phyloP scores from a whole-genome alignment of 2,329 filamentous ascomycete species.

The Myriosclerotinia scirpicola region DNA sequence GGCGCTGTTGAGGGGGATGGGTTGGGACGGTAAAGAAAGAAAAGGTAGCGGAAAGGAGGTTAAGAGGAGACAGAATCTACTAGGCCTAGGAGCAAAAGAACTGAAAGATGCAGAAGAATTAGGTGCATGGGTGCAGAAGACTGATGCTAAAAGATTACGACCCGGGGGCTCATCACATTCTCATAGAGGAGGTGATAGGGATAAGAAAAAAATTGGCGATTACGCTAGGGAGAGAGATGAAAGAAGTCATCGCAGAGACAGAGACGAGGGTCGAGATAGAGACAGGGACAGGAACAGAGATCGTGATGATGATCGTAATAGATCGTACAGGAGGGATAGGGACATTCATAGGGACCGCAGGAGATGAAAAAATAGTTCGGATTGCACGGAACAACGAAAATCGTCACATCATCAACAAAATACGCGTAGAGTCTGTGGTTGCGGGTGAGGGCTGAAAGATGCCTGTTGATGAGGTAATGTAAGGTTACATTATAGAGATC shows the following conservation, averaged over 20 bases:
- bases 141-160: constrained; percentile 53
- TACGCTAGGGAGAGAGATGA: constrained; percentile 46
- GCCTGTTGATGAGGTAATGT: not conserved
- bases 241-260: constrained; percentile 41
- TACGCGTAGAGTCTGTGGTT: not conserved
- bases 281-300: constrained; percentile 38
- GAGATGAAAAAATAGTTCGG: constrained; percentile 13
- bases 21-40: constrained; percentile 74
- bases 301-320: constrained; percentile 23
- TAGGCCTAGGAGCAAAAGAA: constrained; percentile 88
- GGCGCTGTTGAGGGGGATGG: constrained; percentile 87
- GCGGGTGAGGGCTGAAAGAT: no score
- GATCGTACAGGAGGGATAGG: constrained; percentile 34
- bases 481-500: not conserved
- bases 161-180: constrained; percentile 37
- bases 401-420: not conserved
- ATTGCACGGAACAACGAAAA: constrained; percentile 16
- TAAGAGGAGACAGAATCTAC: constrained; percentile 72
- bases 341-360: constrained; percentile 34
- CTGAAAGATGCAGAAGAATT: constrained; percentile 70
- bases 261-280: constrained; percentile 40
- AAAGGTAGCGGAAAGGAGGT: constrained; percentile 60
- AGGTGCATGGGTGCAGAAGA: constrained; percentile 75
- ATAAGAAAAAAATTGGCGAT: constrained; percentile 46
- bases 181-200: constrained; percentile 33